Evolutionary conservation across 2,329 filamentous ascomycete genomes (phyloP), one percentile per base, ranked within the genome.

Genomic region (Trichoderma simmonsii): DNA sequence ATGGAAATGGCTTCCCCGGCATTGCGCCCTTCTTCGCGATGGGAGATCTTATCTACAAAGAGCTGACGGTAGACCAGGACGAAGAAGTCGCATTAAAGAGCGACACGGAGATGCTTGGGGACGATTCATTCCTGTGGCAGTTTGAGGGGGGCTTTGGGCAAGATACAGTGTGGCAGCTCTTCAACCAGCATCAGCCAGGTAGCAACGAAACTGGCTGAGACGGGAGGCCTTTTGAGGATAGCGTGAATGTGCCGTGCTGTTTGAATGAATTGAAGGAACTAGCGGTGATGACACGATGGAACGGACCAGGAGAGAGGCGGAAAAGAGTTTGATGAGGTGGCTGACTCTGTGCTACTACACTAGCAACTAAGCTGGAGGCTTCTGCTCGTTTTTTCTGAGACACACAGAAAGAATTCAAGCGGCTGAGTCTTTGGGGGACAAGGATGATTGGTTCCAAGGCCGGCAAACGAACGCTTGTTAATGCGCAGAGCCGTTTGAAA

Each of bases 21-120:
- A 83, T 90, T 72, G 84, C 86, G 74, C 86, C 87, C 18, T 83
- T 89, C 72, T 89, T 88, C 70, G 86, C 88, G 0, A 88, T 86
- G 72, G 84, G 85, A 24, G 88, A 90, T 74, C 80, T 90, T 6
- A 79, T 88, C 0, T 89, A 86, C 75, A 88, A 90, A 74, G 85
- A 89, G 39, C 80, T 90, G 4, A 83, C 82, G 14, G 85, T 83
- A n/a, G 80, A 84, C 12, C 78, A 79, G 3, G 79, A 78, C 61
- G 75, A 77, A 70, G 74, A 75, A n/a, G 39, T 73, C 8, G 57
- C 78, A 36, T 74, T 76, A 26, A 73, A 78, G 48, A 43, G 76
- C 30, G 61, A 67, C 14, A 24, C 39, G 1, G 36, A 71, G 73
- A 74, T 71, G 71, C 68, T 67, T 9, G 66, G 61, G 7, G 72